These are phyloP conservation scores for Psophocarpus tetragonolobus DNA, from an alignment of 306 rosid species.

Conservation along the genomic window DNA sequence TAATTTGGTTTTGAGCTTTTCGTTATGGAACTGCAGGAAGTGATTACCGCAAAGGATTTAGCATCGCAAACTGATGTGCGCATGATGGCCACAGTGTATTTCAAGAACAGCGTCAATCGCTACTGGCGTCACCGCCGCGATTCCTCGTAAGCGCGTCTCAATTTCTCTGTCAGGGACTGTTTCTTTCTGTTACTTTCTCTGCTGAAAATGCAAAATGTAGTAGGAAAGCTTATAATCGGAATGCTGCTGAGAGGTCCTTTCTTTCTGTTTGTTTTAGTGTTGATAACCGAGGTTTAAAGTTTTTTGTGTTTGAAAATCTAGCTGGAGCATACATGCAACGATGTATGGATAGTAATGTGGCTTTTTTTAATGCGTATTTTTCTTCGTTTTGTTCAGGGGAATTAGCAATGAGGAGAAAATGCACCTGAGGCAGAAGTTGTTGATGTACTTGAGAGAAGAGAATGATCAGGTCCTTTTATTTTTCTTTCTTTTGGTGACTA, in stretches of 20 bases:
- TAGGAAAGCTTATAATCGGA: neutral
- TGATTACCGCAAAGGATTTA: conserved; percentile 82
- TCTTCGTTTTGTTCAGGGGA: conserved; percentile 57
- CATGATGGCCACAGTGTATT: conserved; percentile 82
- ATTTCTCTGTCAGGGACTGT: neutral
- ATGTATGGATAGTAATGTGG: conserved; percentile 25
- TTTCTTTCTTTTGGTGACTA: neutral
- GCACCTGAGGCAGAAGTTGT: conserved; percentile 77
- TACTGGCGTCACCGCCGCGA: conserved; percentile 85
- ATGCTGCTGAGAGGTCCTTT: neutral
- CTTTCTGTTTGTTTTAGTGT: neutral
- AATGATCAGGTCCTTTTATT: conserved; percentile 63
- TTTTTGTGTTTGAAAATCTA: conserved; percentile 10
- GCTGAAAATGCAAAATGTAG: neutral
- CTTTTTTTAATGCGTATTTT: neutral
- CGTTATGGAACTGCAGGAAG: conserved; percentile 56
- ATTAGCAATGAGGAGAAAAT: conserved; percentile 83
- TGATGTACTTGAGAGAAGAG: conserved; percentile 84
- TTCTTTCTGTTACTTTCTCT: neutral
- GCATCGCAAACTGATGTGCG: conserved; percentile 78
- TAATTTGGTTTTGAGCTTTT: conserved; percentile 3
- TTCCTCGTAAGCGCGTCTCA: conserved; percentile 51
- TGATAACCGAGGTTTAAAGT: neutral
- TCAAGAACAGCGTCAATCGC: conserved; percentile 81
- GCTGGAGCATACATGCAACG: conserved; percentile 24